Evolutionary conservation across 2,329 filamentous ascomycete genomes (phyloP), one percentile per base, ranked within the genome.

Genomic region (Venturia carpophila): DNA sequence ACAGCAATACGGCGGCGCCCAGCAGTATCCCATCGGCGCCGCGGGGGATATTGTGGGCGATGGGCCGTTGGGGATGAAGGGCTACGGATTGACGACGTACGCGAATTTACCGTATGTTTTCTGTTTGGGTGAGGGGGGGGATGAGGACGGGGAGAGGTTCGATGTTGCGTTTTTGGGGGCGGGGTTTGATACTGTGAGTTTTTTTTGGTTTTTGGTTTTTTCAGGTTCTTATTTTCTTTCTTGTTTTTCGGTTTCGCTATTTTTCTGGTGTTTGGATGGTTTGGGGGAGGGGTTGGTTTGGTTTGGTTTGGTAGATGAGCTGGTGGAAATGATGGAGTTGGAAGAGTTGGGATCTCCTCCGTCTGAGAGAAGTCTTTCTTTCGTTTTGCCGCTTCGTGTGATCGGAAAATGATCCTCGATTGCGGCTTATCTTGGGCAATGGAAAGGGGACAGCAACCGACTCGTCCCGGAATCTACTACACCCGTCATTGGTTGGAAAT

Each of bases 111-210:
- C 78, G 0, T 80, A 80, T 67, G 78, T 80, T 17, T 77, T 80
- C 68, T 81, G 79, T 68, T 69, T 81, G 17, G 72, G 68, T 9
- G 67, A 66, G 39, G 67, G 68, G 17, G 72, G 68, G 10, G 65
- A 65, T 41, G 68, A 69, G 19, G 71, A 76, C 7, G 70, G 78
- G 5, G 77, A 78, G 49, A 71, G 70, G 30, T 82, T 78, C 68
- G 79, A 82, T 68, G 80, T 82, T 68, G 79, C 78, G 3, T 75
- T 81, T 45, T 60, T 82, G 1, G 79, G 79, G 9, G 79, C 79
- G 17, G 78, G 79, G 0, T 82, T 81, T 67, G 79, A 82, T 68
- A 81, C 79, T 5, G 78, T 78, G 68, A 67, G 75, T 64, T 21
- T 19, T 56, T 30, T 49, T n/a, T 49, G 5, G 24, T 15, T 62